Percentiles rank a stretch among this genome's conserved stretches.
phyloP scores from a whole-genome alignment of 305 asterid genomes.

The Fraxinus baroniana region DNA sequence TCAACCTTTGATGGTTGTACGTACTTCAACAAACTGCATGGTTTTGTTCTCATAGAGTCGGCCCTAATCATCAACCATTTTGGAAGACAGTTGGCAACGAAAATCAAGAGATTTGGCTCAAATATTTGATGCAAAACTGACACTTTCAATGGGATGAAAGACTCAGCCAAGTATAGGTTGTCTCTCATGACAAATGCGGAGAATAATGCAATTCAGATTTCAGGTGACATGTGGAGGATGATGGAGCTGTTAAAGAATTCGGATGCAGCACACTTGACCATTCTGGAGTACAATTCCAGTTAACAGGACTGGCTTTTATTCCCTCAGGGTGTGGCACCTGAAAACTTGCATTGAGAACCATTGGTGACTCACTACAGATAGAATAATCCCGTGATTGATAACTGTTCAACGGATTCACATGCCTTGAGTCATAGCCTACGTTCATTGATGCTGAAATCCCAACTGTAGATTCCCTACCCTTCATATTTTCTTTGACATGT shows the following conservation, averaged over 20 bases:
- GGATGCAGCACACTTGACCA: conserved; percentile 24
- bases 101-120: not conserved
- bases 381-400: conserved; percentile 34
- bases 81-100: not conserved
- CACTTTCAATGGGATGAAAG: not conserved
- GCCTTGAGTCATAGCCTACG: conserved; percentile 28
- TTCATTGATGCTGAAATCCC: conserved; percentile 25
- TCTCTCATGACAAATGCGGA: conserved; percentile 26
- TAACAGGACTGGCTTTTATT: conserved; percentile 27
- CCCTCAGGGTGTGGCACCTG: conserved; percentile 29
- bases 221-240: conserved; percentile 30
- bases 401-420: conserved; percentile 29
- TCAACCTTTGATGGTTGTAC: conserved; percentile 20
- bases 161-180: conserved; percentile 20
- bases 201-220: conserved; percentile 38
- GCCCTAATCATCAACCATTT: conserved; percentile 12
- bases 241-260: conserved; percentile 29
- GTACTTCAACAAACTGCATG: conserved; percentile 23
- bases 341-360: conserved; percentile 29
- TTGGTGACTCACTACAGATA: conserved; percentile 29
- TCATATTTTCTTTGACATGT: conserved; percentile 19
- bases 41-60: not conserved
- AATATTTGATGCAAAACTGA: not conserved
- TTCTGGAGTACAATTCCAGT: conserved; percentile 45
- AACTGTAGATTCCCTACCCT: conserved; percentile 19